phyloP scores from a whole-genome alignment of 176 grass and related monocot genomes.

The Triticum dicoccoides region DNA sequence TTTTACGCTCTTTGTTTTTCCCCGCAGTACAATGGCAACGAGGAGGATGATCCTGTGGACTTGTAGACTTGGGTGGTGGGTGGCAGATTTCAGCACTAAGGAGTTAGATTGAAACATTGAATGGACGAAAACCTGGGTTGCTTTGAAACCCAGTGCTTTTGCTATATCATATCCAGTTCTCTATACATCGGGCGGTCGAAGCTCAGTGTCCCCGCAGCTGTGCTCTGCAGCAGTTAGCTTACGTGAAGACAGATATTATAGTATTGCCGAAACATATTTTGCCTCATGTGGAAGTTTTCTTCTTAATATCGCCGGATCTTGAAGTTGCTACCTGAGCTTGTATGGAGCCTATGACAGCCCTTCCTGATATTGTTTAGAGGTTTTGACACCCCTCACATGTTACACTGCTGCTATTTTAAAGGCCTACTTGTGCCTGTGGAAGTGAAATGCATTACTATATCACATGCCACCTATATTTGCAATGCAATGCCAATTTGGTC shows the following conservation, averaged over 20 bases:
- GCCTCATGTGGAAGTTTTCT: background rate
- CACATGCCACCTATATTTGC: background rate
- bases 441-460: background rate
- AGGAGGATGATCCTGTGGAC: constrained; percentile 52
- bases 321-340: background rate
- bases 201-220: background rate
- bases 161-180: background rate
- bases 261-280: background rate
- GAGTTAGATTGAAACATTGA: constrained; percentile 23
- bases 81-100: constrained; percentile 23
- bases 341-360: background rate
- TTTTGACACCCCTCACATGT: background rate
- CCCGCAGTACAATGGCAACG: constrained; percentile 56
- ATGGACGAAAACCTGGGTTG: background rate
- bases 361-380: background rate
- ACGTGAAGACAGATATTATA: background rate
- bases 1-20: background rate
- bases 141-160: background rate
- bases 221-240: background rate
- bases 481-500: background rate
- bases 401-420: background rate
- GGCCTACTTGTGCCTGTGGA: background rate
- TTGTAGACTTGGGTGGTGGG: constrained; percentile 14
- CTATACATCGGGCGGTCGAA: background rate
- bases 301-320: background rate